These are phyloP conservation scores for Oropetium thomaeum DNA, from an alignment of 176 grass and related monocot genomes.

Conservation along the genomic window DNA sequence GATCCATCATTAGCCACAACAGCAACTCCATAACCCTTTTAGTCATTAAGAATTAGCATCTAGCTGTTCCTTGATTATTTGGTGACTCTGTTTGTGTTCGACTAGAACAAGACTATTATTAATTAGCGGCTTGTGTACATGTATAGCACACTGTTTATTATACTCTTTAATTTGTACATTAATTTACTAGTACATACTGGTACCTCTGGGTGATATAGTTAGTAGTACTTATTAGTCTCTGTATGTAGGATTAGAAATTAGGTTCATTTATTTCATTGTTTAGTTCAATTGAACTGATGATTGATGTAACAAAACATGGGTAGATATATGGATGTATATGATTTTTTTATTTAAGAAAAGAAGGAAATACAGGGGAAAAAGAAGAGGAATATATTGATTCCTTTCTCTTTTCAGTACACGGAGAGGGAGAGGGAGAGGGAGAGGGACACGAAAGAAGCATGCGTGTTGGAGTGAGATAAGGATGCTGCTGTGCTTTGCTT, in stretches of 20 bases:
- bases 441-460: no score
- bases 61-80: neutral
- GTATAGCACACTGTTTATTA: neutral
- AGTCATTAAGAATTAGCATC: neutral
- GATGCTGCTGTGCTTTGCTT: no score
- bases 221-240: neutral
- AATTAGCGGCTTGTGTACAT: neutral
- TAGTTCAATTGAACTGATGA: neutral
- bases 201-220: neutral
- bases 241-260: neutral
- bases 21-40: neutral
- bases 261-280: constrained; percentile 35
- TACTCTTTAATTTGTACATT: neutral
- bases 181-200: no score
- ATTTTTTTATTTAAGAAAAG: no score
- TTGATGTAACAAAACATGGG: no score
- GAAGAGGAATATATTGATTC: no score
- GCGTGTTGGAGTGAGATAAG: neutral
- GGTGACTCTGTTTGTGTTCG: neutral
- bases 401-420: neutral
- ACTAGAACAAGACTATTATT: no score
- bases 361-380: no score
- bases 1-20: neutral
- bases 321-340: no score
- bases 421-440: no score